Conservation (phyloP, 202 grass and related monocot species). For the Dendrocalamus latiflorus region DNA sequence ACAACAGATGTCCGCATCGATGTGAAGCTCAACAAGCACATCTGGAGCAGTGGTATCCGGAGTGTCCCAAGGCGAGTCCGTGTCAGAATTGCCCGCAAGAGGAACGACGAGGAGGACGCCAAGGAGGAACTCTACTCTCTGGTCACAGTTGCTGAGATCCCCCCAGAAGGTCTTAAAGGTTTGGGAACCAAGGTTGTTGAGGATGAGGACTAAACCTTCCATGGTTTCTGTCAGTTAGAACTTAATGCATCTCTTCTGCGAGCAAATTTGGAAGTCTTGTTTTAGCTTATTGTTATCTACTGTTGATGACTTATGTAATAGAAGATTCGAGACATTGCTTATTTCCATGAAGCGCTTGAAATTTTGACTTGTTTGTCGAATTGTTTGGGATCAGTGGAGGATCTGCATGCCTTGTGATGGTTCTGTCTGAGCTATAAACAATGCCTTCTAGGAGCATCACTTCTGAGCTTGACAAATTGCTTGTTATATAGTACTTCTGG, state of each 20-base stretch:
- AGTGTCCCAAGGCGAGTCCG: constrained; percentile 77
- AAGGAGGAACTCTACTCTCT: constrained; percentile 95
- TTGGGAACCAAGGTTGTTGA: constrained; percentile 82
- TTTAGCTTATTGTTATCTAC: constrained; percentile 34
- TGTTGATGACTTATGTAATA: constrained; percentile 42
- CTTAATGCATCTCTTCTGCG: constrained; percentile 2
- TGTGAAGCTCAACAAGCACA: constrained; percentile 96
- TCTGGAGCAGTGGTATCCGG: constrained; percentile 78
- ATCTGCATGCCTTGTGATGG: not conserved
- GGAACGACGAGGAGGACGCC: constrained; percentile 80
- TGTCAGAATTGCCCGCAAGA: constrained; percentile 84
- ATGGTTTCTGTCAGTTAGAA: not conserved
- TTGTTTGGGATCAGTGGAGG: not conserved
- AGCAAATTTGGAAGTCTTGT: constrained; percentile 37
- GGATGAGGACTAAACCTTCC: constrained; percentile 51
- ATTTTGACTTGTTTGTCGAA: constrained; percentile 22
- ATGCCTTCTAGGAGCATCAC: not conserved
- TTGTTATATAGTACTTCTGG: not conserved
- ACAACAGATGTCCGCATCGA: constrained; percentile 69
- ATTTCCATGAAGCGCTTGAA: constrained; percentile 36
- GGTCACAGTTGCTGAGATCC: constrained; percentile 76
- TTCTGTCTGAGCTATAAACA: not conserved
- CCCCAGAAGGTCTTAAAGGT: constrained; percentile 68
- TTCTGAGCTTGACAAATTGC: not conserved
- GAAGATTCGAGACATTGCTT: constrained; percentile 34